These are phyloP conservation scores for Rhododendron vialii DNA, from an alignment of 148 eudicot species.

Conservation along the genomic window DNA sequence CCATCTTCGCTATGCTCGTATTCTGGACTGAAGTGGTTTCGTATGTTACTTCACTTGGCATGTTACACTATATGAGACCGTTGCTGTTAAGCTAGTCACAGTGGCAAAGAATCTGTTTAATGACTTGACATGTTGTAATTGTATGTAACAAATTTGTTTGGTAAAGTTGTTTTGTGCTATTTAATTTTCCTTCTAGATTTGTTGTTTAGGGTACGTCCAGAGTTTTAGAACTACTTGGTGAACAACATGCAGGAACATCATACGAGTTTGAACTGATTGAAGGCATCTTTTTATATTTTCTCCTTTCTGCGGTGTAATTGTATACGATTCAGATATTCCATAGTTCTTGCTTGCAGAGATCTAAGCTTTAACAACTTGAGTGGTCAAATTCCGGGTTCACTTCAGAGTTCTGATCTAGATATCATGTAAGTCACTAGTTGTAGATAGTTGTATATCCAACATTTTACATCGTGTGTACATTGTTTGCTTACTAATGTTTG, in stretches of 20 bases:
- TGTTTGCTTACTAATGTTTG: neutral
- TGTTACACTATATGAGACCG: neutral
- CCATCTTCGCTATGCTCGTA: neutral
- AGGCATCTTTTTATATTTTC: neutral
- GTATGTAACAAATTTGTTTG: neutral
- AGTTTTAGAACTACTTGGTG: neutral
- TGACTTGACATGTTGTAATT: neutral
- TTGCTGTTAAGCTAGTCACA: neutral
- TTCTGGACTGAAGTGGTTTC: neutral
- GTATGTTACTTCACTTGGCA: neutral
- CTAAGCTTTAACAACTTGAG: conserved; percentile 57
- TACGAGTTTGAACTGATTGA: neutral
- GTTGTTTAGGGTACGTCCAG: neutral
- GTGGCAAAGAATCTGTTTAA: neutral
- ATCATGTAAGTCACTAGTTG: conserved; percentile 31
- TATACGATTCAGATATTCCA: neutral
- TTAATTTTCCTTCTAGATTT: neutral
- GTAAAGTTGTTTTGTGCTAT: neutral
- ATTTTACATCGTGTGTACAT: neutral
- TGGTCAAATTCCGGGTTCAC: conserved; percentile 38
- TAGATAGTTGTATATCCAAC: neutral
- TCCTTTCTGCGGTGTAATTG: neutral
- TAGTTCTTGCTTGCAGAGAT: conserved; percentile 41
- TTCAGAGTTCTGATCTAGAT: conserved; percentile 16
- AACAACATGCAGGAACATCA: neutral